Evolutionary conservation across 2,329 filamentous ascomycete genomes (phyloP).

Genomic region (Tothia fuscella): DNA sequence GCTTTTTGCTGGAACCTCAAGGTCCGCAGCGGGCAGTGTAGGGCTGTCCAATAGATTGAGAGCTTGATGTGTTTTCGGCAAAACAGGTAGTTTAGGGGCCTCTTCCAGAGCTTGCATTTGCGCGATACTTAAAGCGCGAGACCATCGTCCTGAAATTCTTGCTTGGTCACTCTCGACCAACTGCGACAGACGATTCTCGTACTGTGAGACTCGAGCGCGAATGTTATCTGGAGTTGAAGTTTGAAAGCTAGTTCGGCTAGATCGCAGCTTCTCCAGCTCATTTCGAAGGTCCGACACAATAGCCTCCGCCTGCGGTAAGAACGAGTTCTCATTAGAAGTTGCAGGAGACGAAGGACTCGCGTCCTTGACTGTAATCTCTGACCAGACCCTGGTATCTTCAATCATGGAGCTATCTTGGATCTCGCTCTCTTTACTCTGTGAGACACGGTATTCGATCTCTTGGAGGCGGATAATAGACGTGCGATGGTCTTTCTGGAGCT

Average conservation of each 20-base stretch:
- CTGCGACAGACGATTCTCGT: constrained; percentile 12
- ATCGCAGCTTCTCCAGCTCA: constrained; percentile 13
- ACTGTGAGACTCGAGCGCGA: constrained; percentile 11
- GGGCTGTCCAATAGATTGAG: too few species aligned
- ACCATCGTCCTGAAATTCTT: constrained; percentile 13
- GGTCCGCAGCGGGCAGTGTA: too few species aligned
- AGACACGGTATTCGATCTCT: too few species aligned
- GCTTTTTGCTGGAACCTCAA: too few species aligned
- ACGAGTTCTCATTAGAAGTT: constrained; percentile 7
- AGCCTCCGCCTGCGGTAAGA: neutral
- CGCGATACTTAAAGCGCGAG: constrained; percentile 4
- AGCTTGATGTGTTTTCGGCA: too few species aligned
- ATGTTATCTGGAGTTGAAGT: constrained; percentile 7
- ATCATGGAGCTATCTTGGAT: too few species aligned
- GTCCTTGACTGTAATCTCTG: neutral
- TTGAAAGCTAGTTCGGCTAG: constrained; percentile 10
- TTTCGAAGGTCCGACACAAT: neutral
- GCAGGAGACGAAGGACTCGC: neutral
- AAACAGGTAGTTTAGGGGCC: too few species aligned
- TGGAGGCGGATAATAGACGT: constrained; percentile 15
- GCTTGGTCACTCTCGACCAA: constrained; percentile 11
- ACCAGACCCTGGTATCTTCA: neutral
- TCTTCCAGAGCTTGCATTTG: too few species aligned
- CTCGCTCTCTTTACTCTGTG: constrained; percentile 9
- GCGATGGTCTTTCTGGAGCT: constrained; percentile 14